A percentile compares a stretch with the other conserved stretches of the same genome.
These are phyloP conservation scores for Saccharomycopsis schoenii DNA, from an alignment of 805 yeast species.

Conservation along the genomic window DNA sequence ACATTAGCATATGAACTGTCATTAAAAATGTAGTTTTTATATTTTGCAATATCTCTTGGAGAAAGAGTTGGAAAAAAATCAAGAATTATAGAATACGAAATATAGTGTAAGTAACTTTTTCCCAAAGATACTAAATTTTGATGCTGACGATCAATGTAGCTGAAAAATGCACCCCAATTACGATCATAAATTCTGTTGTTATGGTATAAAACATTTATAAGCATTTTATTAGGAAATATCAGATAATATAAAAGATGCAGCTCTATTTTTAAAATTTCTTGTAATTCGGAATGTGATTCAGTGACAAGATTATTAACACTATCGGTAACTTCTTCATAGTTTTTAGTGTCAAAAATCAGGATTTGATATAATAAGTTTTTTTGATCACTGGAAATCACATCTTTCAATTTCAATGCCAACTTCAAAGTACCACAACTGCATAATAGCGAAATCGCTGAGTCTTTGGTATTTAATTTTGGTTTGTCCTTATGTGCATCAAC, in stretches of 20 bases:
- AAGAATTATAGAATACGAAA: neutral
- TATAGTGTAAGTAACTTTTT: neutral
- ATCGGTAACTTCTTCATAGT: neutral
- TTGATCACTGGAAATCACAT: neutral
- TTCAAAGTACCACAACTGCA: neutral
- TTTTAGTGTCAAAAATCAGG: neutral
- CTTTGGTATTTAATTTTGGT: neutral
- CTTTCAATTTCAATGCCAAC: neutral
- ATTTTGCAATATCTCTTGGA: neutral
- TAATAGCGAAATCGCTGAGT: neutral
- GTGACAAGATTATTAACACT: neutral
- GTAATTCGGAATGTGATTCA: neutral
- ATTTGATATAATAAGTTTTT: neutral
- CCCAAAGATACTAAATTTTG: neutral
- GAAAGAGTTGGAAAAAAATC: neutral
- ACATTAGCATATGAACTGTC: neutral
- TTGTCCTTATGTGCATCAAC: neutral
- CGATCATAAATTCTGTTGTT: neutral
- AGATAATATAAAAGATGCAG: slow-evolving; percentile 1
- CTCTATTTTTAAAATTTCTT: neutral
- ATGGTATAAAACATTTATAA: neutral
- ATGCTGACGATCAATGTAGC: neutral
- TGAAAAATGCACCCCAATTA: neutral
- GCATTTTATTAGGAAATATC: neutral
- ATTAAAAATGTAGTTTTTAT: neutral